Conservation (phyloP, 164 flowering plant genomes). For the Dillenia turbinata region DNA sequence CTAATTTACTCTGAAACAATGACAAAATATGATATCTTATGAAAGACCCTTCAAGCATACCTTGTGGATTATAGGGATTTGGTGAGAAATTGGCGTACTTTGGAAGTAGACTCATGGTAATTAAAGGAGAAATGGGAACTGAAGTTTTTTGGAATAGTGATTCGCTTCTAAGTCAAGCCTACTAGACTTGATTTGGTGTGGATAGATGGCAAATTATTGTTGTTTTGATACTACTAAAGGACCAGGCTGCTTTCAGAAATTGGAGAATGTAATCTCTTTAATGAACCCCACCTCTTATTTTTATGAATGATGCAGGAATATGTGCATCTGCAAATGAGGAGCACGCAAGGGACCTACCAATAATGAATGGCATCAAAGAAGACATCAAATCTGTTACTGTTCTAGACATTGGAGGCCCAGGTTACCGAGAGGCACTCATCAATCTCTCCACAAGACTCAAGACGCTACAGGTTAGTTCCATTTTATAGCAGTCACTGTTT, state of each 20-base stretch:
- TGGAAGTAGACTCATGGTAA: too few relatives aligned
- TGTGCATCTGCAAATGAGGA: conserved; percentile 54
- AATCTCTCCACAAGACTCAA: conserved; percentile 44
- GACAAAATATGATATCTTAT: too few relatives aligned
- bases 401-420: conserved; percentile 43
- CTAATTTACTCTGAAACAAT: too few relatives aligned
- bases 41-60: too few relatives aligned
- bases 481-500: neutral
- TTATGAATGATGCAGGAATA: conserved; percentile 36
- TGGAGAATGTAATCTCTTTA: neutral
- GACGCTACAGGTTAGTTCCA: conserved; percentile 38
- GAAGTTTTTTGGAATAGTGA: too few relatives aligned
- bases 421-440: conserved; percentile 46
- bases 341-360: conserved; percentile 69
- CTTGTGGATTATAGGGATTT: too few relatives aligned
- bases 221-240: too few relatives aligned
- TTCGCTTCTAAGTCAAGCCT: too few relatives aligned
- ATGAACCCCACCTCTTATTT: neutral
- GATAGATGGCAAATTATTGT: too few relatives aligned
- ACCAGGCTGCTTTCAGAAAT: neutral
- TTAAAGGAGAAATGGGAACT: too few relatives aligned
- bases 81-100: too few relatives aligned
- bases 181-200: too few relatives aligned
- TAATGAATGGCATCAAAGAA: conserved; percentile 86
- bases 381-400: conserved; percentile 65